phyloP scores from a whole-genome alignment of 192 early-diverging fungal species.

The Backusella sp. region DNA sequence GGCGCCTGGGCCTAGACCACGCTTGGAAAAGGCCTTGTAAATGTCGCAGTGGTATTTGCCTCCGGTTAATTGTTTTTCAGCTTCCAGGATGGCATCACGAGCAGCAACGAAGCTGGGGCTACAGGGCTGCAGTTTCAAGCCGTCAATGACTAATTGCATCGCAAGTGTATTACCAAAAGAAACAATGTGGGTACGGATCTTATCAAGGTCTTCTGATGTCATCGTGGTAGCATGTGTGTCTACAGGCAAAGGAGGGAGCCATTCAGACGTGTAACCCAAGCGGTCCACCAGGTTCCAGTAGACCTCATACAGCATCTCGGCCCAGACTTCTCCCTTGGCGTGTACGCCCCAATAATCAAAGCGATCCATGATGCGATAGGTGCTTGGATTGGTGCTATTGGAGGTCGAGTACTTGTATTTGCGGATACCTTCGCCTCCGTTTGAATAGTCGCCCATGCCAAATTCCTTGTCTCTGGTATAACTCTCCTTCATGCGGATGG shows the following conservation, averaged over 20 bases:
- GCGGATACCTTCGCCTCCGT: conserved; percentile 81
- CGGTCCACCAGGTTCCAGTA: conserved; percentile 67
- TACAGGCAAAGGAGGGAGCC: conserved; percentile 46
- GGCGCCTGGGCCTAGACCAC: conserved; percentile 81
- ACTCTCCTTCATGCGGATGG: conserved; percentile 60
- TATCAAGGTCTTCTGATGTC: conserved; percentile 25
- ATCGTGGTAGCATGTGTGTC: conserved; percentile 11
- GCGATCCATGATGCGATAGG: conserved; percentile 72
- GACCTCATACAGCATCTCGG: conserved; percentile 86
- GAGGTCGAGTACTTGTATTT: conserved; percentile 81
- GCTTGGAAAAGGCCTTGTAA: conserved; percentile 82
- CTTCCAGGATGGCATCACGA: conserved; percentile 70
- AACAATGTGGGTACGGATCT: conserved; percentile 33
- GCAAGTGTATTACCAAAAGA: conserved; percentile 67
- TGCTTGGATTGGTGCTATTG: conserved; percentile 72
- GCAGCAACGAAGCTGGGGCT: conserved; percentile 69
- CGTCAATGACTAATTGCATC: conserved; percentile 70
- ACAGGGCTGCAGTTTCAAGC: conserved; percentile 77
- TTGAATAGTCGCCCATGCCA: conserved; percentile 77
- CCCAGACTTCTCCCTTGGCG: conserved; percentile 91
- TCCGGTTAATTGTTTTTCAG: conserved; percentile 58
- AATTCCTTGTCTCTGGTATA: conserved; percentile 61
- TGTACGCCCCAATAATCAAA: conserved; percentile 90
- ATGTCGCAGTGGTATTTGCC: conserved; percentile 69
- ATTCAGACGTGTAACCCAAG: conserved; percentile 53